A percentile compares a stretch with the other conserved stretches of the same genome.
These are phyloP conservation scores for Geotrichum macrosporum DNA, from an alignment of 1,139 yeast species.

Conservation along the genomic window DNA sequence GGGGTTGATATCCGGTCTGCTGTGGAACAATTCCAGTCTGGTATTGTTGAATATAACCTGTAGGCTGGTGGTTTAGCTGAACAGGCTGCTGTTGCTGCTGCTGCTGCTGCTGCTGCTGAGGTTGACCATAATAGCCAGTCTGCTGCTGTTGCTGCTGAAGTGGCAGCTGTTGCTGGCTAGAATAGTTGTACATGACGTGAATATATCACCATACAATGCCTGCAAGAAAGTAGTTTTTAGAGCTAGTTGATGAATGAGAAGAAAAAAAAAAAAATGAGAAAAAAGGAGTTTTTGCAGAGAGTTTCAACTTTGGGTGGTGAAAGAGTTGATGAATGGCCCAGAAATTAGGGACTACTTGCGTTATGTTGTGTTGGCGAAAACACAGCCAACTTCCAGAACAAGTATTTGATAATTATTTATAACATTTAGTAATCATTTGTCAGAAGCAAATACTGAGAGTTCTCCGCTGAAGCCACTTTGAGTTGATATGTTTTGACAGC, in stretches of 20 bases:
- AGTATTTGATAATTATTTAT: no score
- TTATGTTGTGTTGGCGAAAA: conserved; percentile 11
- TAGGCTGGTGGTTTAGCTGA: conserved; percentile 22
- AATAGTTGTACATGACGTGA: conserved; percentile 13
- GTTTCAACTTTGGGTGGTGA: conserved; percentile 5
- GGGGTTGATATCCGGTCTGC: conserved; percentile 23
- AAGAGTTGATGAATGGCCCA: background rate
- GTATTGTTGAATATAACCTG: conserved; percentile 20
- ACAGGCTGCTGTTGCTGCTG: conserved; percentile 24
- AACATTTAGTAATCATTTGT: no score
- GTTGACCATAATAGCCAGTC: conserved; percentile 11
- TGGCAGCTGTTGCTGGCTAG: conserved; percentile 23
- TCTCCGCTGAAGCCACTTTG: no score
- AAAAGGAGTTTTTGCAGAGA: no score
- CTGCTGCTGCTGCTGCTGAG: no score
- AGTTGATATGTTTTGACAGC: no score
- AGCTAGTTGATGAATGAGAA: background rate
- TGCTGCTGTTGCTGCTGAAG: background rate
- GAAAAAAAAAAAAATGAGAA: background rate
- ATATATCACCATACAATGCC: conserved; percentile 1
- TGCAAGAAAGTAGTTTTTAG: background rate
- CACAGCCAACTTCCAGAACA: no score
- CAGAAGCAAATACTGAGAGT: no score
- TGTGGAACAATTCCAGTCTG: conserved; percentile 16
- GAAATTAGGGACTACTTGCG: background rate